phyloP scores from a whole-genome alignment of 805 yeast genomes.

The Teunomyces gatunensis region DNA sequence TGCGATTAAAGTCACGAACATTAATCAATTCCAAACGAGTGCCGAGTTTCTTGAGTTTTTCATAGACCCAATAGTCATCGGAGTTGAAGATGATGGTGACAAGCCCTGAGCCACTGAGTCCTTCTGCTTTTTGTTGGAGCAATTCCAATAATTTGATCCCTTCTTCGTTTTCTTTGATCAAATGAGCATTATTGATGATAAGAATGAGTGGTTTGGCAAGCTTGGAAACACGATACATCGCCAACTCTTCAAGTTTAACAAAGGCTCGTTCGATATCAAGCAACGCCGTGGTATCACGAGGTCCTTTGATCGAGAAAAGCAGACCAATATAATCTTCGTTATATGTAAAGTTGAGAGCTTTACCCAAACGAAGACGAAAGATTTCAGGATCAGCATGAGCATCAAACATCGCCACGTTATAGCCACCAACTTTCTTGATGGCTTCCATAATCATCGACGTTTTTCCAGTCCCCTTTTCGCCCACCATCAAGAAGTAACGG shows the following conservation, averaged over 20 bases:
- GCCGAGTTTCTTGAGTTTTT: conserved; percentile 65
- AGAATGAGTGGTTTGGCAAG: conserved; percentile 57
- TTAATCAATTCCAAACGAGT: conserved; percentile 73
- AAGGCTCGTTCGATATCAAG: conserved; percentile 83
- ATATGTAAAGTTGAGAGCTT: conserved; percentile 68
- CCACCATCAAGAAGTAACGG: conserved; percentile 67
- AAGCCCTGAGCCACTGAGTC: conserved; percentile 69
- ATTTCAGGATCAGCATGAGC: conserved; percentile 87
- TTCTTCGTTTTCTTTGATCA: conserved; percentile 72
- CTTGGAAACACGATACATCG: conserved; percentile 45
- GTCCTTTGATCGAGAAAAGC: conserved; percentile 75
- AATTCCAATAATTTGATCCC: conserved; percentile 69
- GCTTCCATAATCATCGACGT: conserved; percentile 73
- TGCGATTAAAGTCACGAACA: conserved; percentile 58
- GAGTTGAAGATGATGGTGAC: conserved; percentile 71
- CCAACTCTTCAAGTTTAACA: conserved; percentile 70
- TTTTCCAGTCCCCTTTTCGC: conserved; percentile 87
- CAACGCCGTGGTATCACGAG: conserved; percentile 79
- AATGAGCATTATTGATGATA: conserved; percentile 71
- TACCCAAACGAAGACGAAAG: conserved; percentile 71
- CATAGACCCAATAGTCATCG: conserved; percentile 87
- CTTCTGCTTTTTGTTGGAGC: conserved; percentile 80
- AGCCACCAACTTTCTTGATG: conserved; percentile 60
- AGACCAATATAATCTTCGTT: conserved; percentile 84
- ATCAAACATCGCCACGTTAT: conserved; percentile 67